Conservation (phyloP, 805 yeast genomes). For the Pichia phayaonensis region DNA sequence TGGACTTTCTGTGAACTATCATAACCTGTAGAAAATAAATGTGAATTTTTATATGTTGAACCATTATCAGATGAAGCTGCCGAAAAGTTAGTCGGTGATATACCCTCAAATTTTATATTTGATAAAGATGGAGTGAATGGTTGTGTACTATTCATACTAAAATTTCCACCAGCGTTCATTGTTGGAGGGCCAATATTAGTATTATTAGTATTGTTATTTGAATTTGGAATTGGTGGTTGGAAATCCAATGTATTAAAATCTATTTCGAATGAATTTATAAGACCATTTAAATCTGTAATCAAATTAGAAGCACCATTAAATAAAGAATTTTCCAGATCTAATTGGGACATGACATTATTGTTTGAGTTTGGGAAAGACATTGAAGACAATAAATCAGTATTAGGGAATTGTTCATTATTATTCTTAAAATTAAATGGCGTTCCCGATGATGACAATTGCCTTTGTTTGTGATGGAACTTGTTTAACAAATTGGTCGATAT, state of each 20-base stretch:
- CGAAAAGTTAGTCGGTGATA: conserved; percentile 21
- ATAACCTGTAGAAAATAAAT: background rate
- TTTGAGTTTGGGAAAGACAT: too few relatives aligned
- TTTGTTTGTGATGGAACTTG: background rate
- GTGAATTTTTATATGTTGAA: background rate
- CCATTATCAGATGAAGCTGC: conserved; percentile 10
- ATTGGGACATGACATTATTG: conserved; percentile 1
- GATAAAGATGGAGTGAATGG: conserved; percentile 1
- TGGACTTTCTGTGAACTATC: background rate
- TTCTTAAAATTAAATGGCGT: background rate
- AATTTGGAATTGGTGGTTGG: background rate
- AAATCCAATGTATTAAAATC: conserved; percentile 13
- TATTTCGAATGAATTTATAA: conserved; percentile 26
- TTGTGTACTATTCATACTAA: background rate
- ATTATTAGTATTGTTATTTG: too few relatives aligned
- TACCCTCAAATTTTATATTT: conserved; percentile 11
- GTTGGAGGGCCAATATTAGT: background rate
- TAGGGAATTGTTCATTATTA: background rate
- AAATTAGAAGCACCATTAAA: conserved; percentile 30
- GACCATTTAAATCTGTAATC: conserved; percentile 29
- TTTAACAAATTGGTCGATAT: background rate
- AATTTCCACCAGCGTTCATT: background rate
- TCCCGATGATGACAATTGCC: background rate
- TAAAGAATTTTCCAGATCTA: conserved; percentile 25
- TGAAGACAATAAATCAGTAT: background rate